Conservation (phyloP, 2,329 filamentous ascomycete species). For the Exophiala phaeomuriformis region DNA sequence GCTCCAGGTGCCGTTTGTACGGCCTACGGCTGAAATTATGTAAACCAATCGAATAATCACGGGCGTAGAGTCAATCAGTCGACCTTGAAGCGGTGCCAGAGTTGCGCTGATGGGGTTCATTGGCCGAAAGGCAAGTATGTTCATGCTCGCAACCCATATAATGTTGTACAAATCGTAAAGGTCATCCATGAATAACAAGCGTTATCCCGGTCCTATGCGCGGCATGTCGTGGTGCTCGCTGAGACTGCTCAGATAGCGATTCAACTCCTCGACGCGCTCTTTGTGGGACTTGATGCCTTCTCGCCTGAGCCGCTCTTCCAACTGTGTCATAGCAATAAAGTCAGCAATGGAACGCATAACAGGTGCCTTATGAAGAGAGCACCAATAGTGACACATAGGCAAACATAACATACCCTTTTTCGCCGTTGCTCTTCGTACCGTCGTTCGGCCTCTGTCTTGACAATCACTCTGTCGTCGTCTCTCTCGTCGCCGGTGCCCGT, state of each 20-base stretch:
- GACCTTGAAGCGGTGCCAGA: too few relatives aligned
- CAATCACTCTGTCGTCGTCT: slow-evolving; percentile 30
- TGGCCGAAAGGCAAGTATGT: not conserved
- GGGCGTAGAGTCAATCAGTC: too few relatives aligned
- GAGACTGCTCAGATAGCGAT: slow-evolving; percentile 81
- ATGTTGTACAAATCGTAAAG: not conserved
- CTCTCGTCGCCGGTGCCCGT: slow-evolving; percentile 29
- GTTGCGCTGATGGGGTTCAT: too few relatives aligned
- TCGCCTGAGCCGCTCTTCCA: slow-evolving; percentile 71
- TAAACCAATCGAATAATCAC: too few relatives aligned
- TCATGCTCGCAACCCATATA: not conserved
- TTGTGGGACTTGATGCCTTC: slow-evolving; percentile 96
- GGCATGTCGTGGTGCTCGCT: slow-evolving; percentile 97
- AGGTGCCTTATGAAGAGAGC: not conserved
- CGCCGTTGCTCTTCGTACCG: slow-evolving; percentile 71
- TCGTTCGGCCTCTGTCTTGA: slow-evolving; percentile 78
- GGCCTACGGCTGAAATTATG: too few relatives aligned
- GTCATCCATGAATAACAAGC: not conserved
- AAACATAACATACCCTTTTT: slow-evolving; percentile 59
- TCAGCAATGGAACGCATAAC: not conserved
- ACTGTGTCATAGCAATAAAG: slow-evolving; percentile 42
- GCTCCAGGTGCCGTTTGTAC: too few relatives aligned
- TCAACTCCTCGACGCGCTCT: slow-evolving; percentile 89
- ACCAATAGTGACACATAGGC: slow-evolving; percentile 10
- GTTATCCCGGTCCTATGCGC: slow-evolving; percentile 28